phyloP scores from a whole-genome alignment of 805 yeast species.

The Starmerella sp. region DNA sequence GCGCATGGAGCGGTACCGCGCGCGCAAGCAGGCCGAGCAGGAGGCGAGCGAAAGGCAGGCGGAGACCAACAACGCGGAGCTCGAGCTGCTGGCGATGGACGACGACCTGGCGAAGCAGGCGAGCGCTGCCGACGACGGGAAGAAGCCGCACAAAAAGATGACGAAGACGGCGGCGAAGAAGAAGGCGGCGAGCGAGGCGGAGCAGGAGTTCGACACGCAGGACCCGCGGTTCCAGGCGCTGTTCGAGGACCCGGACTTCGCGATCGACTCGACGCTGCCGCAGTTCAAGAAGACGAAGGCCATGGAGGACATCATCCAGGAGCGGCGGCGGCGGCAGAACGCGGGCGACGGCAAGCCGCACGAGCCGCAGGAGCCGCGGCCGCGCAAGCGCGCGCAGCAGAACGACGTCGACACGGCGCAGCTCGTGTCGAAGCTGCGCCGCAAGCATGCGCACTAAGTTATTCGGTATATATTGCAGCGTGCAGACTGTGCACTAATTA shows the following conservation, averaged over 20 bases:
- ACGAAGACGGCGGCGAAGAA: slow-evolving; percentile 34
- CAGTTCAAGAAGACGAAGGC: slow-evolving; percentile 80
- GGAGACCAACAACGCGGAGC: slow-evolving; percentile 48
- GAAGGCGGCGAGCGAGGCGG: slow-evolving; percentile 38
- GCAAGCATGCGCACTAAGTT: neutral
- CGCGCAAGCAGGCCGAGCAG: slow-evolving; percentile 41
- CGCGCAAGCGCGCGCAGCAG: neutral
- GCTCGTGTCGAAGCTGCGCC: slow-evolving; percentile 8
- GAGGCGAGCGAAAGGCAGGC: slow-evolving; percentile 32
- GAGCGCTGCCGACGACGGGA: slow-evolving; percentile 18
- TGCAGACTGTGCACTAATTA: too few species aligned
- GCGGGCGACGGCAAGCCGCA: neutral
- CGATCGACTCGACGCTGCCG: slow-evolving; percentile 88
- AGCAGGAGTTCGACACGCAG: slow-evolving; percentile 49
- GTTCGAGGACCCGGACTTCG: slow-evolving; percentile 77
- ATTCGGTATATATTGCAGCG: too few species aligned
- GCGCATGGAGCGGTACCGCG: slow-evolving; percentile 67
- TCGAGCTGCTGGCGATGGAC: slow-evolving; percentile 63
- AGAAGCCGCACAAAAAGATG: slow-evolving; percentile 36
- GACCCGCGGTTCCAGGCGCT: slow-evolving; percentile 82
- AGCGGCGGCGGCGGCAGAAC: slow-evolving; percentile 37
- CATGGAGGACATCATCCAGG: slow-evolving; percentile 71
- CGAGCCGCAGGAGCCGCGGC: neutral
- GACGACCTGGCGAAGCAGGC: slow-evolving; percentile 38
- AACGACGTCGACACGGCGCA: neutral